Evolutionary conservation across 257 asterid species (phyloP).

Genomic region (Mentha longifolia): DNA sequence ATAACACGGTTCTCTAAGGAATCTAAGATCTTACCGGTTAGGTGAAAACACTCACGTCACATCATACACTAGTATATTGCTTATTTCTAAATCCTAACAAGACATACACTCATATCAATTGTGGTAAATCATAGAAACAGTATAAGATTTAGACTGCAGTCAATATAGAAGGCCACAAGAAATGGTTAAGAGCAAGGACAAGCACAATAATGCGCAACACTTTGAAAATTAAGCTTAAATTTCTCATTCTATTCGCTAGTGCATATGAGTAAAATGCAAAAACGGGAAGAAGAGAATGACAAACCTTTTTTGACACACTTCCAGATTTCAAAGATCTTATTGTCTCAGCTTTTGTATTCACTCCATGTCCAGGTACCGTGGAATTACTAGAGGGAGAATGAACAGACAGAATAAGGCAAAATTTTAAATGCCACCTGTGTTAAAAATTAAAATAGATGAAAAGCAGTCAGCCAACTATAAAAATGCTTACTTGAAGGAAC

Average conservation of each 20-base stretch:
- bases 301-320: constrained; percentile 67
- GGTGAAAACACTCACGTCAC: constrained; percentile 2
- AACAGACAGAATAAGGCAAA: constrained; percentile 13
- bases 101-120: constrained; percentile 21
- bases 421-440: constrained; percentile 1
- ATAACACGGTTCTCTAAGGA: background rate
- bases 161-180: constrained; percentile 1
- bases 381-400: constrained; percentile 59
- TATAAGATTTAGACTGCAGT: background rate
- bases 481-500: constrained; percentile 75
- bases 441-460: constrained; percentile 12
- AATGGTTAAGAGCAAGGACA: constrained; percentile 16
- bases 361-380: constrained; percentile 42
- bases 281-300: constrained; percentile 22
- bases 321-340: constrained; percentile 61
- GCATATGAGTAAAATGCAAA: background rate
- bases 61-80: background rate
- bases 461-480: background rate
- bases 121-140: constrained; percentile 18
- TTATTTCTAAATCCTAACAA: background rate
- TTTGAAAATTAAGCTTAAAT: constrained; percentile 16
- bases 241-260: background rate
- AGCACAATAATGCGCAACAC: constrained; percentile 9
- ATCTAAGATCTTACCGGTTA: background rate
- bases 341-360: constrained; percentile 45